A percentile compares a stretch with the other conserved stretches of the same genome.
phyloP scores from a whole-genome alignment of 148 eudicot genomes.

The Polygonum maritimum region DNA sequence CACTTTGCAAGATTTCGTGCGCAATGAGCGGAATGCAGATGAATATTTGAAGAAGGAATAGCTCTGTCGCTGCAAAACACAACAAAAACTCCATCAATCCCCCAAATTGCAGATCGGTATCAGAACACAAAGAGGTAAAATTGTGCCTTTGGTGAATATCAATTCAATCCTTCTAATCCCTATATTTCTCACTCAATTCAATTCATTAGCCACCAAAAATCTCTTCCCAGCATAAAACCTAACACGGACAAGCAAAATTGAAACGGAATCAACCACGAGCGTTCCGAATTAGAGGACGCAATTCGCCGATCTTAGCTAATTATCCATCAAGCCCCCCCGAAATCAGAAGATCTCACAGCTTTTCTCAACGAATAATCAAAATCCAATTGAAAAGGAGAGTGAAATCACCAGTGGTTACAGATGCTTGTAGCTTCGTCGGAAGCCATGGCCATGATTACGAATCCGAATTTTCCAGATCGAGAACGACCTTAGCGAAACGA shows the following conservation, averaged over 20 bases:
- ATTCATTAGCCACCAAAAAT: not conserved
- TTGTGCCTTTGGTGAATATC: not conserved
- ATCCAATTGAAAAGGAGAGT: not conserved
- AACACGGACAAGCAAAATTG: not conserved
- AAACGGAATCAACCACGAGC: not conserved
- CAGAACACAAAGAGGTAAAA: not conserved
- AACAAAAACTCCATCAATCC: not conserved
- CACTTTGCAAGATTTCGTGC: conserved; percentile 84
- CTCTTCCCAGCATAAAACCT: not conserved
- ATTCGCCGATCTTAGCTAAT: not conserved
- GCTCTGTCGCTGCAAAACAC: conserved; percentile 51
- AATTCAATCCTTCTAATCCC: not conserved
- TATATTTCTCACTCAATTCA: not conserved
- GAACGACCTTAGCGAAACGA: not conserved
- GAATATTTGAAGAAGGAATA: conserved; percentile 64
- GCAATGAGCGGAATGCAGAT: conserved; percentile 83
- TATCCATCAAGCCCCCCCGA: not conserved
- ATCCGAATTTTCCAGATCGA: not conserved
- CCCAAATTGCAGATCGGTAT: not conserved
- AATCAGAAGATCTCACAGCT: not conserved
- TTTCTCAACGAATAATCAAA: not conserved
- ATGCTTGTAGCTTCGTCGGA: conserved; percentile 43
- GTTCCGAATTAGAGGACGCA: not conserved
- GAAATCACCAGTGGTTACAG: conserved; percentile 63
- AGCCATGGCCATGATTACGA: conserved; percentile 37